Evolutionary conservation across 139 green algal genomes (phyloP).

Genomic region (Picochlorum sp.): DNA sequence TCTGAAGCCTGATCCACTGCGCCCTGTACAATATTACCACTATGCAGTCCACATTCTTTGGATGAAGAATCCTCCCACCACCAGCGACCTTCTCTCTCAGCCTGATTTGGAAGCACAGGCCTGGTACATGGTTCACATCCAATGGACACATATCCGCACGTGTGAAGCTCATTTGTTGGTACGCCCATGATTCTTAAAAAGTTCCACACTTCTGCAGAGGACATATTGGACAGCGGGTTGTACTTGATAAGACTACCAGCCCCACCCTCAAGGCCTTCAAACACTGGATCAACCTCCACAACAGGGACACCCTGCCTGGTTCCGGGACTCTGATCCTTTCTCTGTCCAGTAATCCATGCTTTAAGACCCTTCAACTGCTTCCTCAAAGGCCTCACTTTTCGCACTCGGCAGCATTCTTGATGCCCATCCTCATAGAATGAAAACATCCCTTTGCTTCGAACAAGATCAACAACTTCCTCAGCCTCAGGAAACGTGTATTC

Average conservation of each 20-base stretch:
- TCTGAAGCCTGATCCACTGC: slow-evolving; percentile 23
- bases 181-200: slow-evolving; percentile 94
- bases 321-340: slow-evolving; percentile 95
- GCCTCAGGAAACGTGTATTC: slow-evolving; percentile 98
- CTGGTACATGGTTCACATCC: slow-evolving; percentile 95
- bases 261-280: slow-evolving; percentile 75
- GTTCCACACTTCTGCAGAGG: slow-evolving; percentile 84
- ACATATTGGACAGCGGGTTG: slow-evolving; percentile 92
- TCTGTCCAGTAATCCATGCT: slow-evolving; percentile 97
- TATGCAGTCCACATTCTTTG: slow-evolving; percentile 98
- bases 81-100: slow-evolving; percentile 95
- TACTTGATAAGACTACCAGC: slow-evolving; percentile 90
- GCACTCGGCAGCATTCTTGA: slow-evolving; percentile 90
- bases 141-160: slow-evolving; percentile 87
- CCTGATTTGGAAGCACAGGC: slow-evolving; percentile 91
- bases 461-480: slow-evolving; percentile 75
- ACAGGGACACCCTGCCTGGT: slow-evolving; percentile 80
- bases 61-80: slow-evolving; percentile 95
- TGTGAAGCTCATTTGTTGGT: slow-evolving; percentile 88
- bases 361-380: slow-evolving; percentile 76
- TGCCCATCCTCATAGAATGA: slow-evolving; percentile 98
- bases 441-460: slow-evolving; percentile 94
- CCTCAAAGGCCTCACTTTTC: slow-evolving; percentile 86
- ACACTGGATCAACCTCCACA: slow-evolving; percentile 84
- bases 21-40: slow-evolving; percentile 63